Percentiles rank a stretch among this genome's conserved stretches.
These are phyloP conservation scores for Plasmopara viticola DNA, from an alignment of 352 stramenopile genomes.

Conservation along the genomic window DNA sequence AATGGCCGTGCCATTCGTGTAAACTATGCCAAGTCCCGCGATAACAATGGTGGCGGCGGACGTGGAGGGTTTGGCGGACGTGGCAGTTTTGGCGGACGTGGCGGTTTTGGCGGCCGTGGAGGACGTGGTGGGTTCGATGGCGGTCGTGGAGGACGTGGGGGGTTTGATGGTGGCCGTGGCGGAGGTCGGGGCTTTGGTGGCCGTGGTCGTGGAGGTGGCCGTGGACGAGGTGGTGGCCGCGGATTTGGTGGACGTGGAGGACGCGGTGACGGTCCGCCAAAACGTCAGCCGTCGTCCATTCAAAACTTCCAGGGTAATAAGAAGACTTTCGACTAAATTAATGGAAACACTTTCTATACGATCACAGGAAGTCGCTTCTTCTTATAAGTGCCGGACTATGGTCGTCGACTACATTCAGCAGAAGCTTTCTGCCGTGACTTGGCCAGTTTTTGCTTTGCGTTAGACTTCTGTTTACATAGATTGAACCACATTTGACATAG, in stretches of 20 bases:
- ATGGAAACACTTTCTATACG: constrained; percentile 16
- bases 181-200: constrained; percentile 34
- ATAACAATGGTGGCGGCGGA: constrained; percentile 26
- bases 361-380: constrained; percentile 15
- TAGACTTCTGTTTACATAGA: constrained; percentile 37
- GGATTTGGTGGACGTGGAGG: constrained; percentile 22
- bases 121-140: constrained; percentile 33
- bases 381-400: constrained; percentile 12
- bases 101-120: constrained; percentile 39
- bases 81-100: background rate
- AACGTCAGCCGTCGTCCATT: constrained; percentile 87
- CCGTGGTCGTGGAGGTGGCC: constrained; percentile 27
- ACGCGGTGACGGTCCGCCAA: constrained; percentile 61
- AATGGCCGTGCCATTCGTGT: constrained; percentile 91
- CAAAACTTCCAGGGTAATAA: constrained; percentile 94
- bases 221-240: constrained; percentile 50
- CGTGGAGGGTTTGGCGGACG: constrained; percentile 43
- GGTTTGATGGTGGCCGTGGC: constrained; percentile 41
- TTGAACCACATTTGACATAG: constrained; percentile 1
- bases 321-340: constrained; percentile 95
- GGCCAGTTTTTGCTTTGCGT: constrained; percentile 24
- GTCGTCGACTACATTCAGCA: constrained; percentile 19
- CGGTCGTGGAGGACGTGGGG: constrained; percentile 40
- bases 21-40: constrained; percentile 89
- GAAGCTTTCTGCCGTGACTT: constrained; percentile 22